These are phyloP conservation scores for Hawksworthiomyces lignivorus DNA, from an alignment of 2,329 filamentous ascomycete species.

Conservation along the genomic window DNA sequence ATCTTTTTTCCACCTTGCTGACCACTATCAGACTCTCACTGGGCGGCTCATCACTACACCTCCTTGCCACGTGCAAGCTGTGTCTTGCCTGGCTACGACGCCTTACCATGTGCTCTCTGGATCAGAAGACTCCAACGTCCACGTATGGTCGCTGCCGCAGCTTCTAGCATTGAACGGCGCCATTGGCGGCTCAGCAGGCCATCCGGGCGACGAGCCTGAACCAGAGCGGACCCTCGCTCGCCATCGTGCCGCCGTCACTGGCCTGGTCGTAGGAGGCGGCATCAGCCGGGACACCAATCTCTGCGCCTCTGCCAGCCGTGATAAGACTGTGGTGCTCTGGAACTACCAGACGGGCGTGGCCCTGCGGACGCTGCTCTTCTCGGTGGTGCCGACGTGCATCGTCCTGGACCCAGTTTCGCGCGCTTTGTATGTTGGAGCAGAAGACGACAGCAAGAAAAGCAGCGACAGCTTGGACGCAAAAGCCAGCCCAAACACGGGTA, in stretches of 20 bases:
- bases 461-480: too few relatives aligned
- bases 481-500: background rate
- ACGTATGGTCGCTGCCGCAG: conserved; percentile 78
- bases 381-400: conserved; percentile 63
- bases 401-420: conserved; percentile 76
- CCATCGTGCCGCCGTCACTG: conserved; percentile 67
- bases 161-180: conserved; percentile 52
- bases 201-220: conserved; percentile 40
- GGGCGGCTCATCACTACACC: conserved; percentile 70
- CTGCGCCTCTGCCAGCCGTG: conserved; percentile 73
- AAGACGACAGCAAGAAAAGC: conserved; percentile 50
- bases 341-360: conserved; percentile 74
- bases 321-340: conserved; percentile 89
- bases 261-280: conserved; percentile 56
- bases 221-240: conserved; percentile 72
- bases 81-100: conserved; percentile 67
- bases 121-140: conserved; percentile 80
- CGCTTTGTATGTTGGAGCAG: conserved; percentile 72
- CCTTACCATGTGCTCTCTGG: conserved; percentile 69
- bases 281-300: conserved; percentile 64
- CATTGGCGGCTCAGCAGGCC: conserved; percentile 11
- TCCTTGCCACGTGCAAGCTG: conserved; percentile 69
- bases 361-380: conserved; percentile 75
- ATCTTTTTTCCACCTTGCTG: conserved; percentile 11
- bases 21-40: conserved; percentile 51